Evolutionary conservation across 2,329 filamentous ascomycete species (phyloP).

Genomic region (Microsporum canis): DNA sequence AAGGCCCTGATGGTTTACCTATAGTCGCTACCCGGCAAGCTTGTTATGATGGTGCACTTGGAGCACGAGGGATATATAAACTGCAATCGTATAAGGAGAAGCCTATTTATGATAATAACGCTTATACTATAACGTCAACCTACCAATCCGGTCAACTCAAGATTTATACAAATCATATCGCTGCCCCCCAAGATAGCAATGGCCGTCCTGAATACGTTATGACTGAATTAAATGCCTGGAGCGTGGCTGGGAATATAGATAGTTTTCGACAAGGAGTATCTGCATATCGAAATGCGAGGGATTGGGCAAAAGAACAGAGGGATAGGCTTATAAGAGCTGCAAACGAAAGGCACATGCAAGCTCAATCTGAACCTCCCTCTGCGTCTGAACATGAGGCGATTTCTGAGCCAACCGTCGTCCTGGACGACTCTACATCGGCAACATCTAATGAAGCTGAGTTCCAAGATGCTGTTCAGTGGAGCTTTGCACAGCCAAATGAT

Average conservation of each 20-base stretch:
- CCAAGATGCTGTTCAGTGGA: constrained; percentile 4
- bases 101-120: constrained; percentile 20
- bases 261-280: constrained; percentile 21
- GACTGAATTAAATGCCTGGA: too few species aligned
- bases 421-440: constrained; percentile 1
- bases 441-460: constrained; percentile 7
- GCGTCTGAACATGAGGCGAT: background rate
- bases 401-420: background rate
- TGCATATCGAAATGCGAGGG: constrained; percentile 26
- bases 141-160: constrained; percentile 8
- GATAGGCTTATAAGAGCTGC: constrained; percentile 26
- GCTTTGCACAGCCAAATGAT: constrained; percentile 5
- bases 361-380: background rate
- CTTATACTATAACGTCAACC: constrained; percentile 20
- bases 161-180: constrained; percentile 6
- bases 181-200: background rate
- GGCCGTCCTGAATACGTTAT: constrained; percentile 6
- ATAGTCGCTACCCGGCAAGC: constrained; percentile 27
- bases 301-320: constrained; percentile 30
- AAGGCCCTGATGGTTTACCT: constrained; percentile 25
- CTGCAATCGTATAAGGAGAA: constrained; percentile 27
- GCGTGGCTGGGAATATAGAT: too few species aligned
- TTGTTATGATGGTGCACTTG: constrained; percentile 30
- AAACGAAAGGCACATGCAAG: constrained; percentile 15
- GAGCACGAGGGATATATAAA: constrained; percentile 28